These are phyloP conservation scores for Sungouiozyma intestinalis DNA, from an alignment of 805 yeast genomes.

Conservation along the genomic window DNA sequence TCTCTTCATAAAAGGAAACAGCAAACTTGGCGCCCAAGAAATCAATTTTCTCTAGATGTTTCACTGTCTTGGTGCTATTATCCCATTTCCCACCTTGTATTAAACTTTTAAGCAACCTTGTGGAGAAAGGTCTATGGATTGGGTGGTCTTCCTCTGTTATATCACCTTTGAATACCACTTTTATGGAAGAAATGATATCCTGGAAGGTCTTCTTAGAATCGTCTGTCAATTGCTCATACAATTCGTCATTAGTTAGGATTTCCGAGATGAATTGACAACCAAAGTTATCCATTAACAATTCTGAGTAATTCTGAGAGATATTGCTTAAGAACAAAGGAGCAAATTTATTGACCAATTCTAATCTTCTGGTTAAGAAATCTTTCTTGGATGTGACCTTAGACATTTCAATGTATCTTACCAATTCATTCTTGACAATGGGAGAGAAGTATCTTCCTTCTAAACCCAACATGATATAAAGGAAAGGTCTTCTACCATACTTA, in stretches of 20 bases:
- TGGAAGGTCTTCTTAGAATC: constrained; percentile 31
- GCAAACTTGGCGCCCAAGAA: constrained; percentile 56
- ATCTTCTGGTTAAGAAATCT: constrained; percentile 65
- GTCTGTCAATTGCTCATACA: constrained; percentile 30
- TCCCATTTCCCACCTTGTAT: constrained; percentile 84
- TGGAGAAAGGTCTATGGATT: constrained; percentile 58
- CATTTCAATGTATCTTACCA: constrained; percentile 49
- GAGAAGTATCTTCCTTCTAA: constrained; percentile 74
- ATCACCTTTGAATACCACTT: constrained; percentile 55
- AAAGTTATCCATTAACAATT: constrained; percentile 53
- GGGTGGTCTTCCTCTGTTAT: constrained; percentile 57
- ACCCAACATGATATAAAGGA: constrained; percentile 69
- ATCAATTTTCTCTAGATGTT: constrained; percentile 33
- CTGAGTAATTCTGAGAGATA: constrained; percentile 40
- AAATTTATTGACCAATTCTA: constrained; percentile 55
- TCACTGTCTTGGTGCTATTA: constrained; percentile 45
- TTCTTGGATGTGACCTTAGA: constrained; percentile 72
- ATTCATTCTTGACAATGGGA: constrained; percentile 52
- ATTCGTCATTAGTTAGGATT: constrained; percentile 48
- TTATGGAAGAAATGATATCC: constrained; percentile 44
- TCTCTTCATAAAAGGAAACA: constrained; percentile 38
- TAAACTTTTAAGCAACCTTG: constrained; percentile 63
- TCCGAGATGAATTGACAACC: constrained; percentile 82
- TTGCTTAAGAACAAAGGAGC: constrained; percentile 54
- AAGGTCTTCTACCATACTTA: constrained; percentile 82